Evolutionary conservation across 331 rosid species (phyloP), one percentile per base, ranked within the genome.

Genomic region (Pyrus hybrid): DNA sequence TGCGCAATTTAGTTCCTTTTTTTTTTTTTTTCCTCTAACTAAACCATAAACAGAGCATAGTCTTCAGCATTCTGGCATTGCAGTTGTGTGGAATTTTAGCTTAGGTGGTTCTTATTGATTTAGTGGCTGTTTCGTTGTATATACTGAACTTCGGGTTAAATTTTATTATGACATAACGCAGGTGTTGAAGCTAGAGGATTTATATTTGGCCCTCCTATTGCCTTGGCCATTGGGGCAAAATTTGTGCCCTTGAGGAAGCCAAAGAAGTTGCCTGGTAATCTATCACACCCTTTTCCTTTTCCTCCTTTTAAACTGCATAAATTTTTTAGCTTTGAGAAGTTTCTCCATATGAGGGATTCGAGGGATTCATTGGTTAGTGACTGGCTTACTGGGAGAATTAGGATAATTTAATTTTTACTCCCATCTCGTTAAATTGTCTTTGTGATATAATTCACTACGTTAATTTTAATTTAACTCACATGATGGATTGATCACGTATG

Each of bases 221-320:
- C 99, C 4, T 83, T 95, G 88, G 99, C 99, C 20, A 85, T 95
- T 49, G 97, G 99, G 22, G 99, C 96, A 63, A 95, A 95, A 76
- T 95, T 95, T 77, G 97, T 95, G n/a, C 97, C 99, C 47, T 81
- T 95, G 93, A 92, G 99, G 79, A 95, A 95, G 78, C 99, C 99
- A 69, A 89, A 89, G 21, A 95, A 95, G 83, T 84, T 95, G 89
- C 99, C 99, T 61, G 99, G 99, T 92, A 87, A 21, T 70, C 53
- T 25, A 10, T 58, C 43, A 25, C 18, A 7, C 58, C 25, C 29
- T 58, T 76, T 20, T 57, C 33, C 47, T 41, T 43, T 63, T 25
- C 67, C 72, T 70, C 53, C 25, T 8, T 53, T 28, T 11, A 53
- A 68, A 67, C 60, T 53, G 45, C 6, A 11, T 56, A 18, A 22